Evolutionary conservation across 305 asterid genomes (phyloP).

Genomic region (Nicotiana rustica): DNA sequence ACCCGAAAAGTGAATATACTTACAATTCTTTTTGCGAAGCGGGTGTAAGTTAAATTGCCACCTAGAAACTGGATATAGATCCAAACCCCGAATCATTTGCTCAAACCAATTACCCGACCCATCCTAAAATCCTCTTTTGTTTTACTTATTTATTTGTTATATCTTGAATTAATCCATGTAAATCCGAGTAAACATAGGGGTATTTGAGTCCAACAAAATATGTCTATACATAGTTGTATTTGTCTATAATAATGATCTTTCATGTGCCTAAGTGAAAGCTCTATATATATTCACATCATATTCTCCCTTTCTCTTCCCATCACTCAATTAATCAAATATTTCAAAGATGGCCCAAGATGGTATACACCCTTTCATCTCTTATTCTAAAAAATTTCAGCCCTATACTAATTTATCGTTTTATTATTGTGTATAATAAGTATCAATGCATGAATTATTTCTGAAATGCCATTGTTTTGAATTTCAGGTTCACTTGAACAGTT

Average conservation of each 20-base stretch:
- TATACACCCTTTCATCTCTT: slow-evolving; percentile 35
- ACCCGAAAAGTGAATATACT: no score
- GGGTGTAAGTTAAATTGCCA: no score
- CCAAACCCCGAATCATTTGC: no score
- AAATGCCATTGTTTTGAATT: slow-evolving; percentile 37
- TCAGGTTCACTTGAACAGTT: slow-evolving; percentile 72
- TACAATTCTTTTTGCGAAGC: no score
- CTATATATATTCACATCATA: neutral
- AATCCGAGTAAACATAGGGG: neutral
- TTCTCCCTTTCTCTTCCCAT: neutral
- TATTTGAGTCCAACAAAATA: neutral
- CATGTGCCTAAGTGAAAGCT: neutral
- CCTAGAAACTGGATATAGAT: no score
- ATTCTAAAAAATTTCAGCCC: neutral
- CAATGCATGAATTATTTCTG: neutral
- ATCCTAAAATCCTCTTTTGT: no score
- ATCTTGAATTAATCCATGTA: no score
- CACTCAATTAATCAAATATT: slow-evolving; percentile 34
- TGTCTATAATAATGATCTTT: neutral
- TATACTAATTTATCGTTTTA: no score
- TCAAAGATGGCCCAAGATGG: slow-evolving; percentile 68
- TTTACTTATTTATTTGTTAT: no score
- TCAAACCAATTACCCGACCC: no score
- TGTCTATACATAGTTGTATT: neutral
- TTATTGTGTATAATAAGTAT: no score